Evolutionary conservation across 2,329 filamentous ascomycete genomes (phyloP).

Genomic region (Rhynchosporium agropyri): DNA sequence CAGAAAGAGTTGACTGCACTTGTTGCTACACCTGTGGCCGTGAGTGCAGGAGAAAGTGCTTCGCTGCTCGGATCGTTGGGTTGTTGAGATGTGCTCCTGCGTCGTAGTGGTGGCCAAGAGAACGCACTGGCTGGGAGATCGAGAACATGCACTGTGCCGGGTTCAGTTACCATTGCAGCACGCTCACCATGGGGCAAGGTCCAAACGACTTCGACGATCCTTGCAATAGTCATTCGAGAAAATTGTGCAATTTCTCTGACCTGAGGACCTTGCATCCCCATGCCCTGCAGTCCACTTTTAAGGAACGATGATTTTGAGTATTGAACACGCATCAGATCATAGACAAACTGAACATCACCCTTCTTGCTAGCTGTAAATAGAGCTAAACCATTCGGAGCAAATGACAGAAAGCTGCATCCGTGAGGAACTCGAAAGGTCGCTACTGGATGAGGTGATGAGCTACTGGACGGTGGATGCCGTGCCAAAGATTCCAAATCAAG

Average conservation of each 20-base stretch:
- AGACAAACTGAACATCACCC: slow-evolving; percentile 80
- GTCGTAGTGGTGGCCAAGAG: slow-evolving; percentile 79
- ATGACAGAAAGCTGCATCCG: slow-evolving; percentile 80
- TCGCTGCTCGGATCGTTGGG: slow-evolving; percentile 40
- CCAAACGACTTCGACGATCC: slow-evolving; percentile 90
- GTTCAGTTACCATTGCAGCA: slow-evolving; percentile 86
- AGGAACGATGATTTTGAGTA: slow-evolving; percentile 63
- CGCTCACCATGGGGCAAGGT: slow-evolving; percentile 78
- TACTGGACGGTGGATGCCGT: slow-evolving; percentile 53
- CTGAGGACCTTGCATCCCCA: slow-evolving; percentile 49
- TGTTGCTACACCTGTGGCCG: slow-evolving; percentile 44
- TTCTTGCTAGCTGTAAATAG: slow-evolving; percentile 81
- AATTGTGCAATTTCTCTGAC: slow-evolving; percentile 88
- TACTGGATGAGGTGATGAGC: slow-evolving; percentile 56
- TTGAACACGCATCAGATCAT: slow-evolving; percentile 73
- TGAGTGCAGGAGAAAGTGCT: slow-evolving; percentile 50
- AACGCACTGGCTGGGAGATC: slow-evolving; percentile 83
- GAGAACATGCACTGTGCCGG: slow-evolving; percentile 92
- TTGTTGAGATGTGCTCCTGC: slow-evolving; percentile 39
- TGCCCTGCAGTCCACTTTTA: slow-evolving; percentile 52
- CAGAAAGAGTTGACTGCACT: slow-evolving; percentile 42
- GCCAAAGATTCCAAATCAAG: slow-evolving; percentile 67
- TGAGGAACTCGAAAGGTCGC: slow-evolving; percentile 71
- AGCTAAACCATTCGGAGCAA: slow-evolving; percentile 72
- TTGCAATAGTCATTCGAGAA: slow-evolving; percentile 86